Base-by-base conservation (phyloP, 169 alveolate genomes). In the Eimeria nieschulzi region DNA sequence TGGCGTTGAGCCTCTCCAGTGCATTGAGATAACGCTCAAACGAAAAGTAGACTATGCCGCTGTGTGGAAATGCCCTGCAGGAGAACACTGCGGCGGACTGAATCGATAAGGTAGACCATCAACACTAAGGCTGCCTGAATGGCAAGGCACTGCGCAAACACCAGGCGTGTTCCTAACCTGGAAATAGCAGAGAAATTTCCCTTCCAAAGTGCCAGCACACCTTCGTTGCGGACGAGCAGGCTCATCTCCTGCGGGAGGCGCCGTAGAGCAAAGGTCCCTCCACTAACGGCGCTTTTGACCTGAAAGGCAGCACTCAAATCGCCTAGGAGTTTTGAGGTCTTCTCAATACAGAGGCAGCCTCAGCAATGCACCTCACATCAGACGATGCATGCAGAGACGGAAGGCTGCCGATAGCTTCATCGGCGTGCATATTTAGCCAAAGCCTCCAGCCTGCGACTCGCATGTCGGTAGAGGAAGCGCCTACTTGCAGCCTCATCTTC, bases 101-200 rank as follows among this genome's bases (percentile, higher is more conserved):
- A 63, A 46, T 15, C 53, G 91, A 93, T 94, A 83, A 61, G 91
- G 72, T 79, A 94, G 92, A 59, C 94, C 83, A 70, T 93, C 92
- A 33, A 86, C 87, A 51, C 95, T 54, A 72, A 73, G 56, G 94
- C 97, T 21, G 87, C 93, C 59, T 93, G 93, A 90, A 94, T 97
- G 51, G 97, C 61, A 71, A 92, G 92, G 80, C 95, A 73, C 54
- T 97, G 95, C 33, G 91, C 93, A 25, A 95, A 75, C 83, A 95
- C 97, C 13, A 97, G 93, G 56, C 5, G 59, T 93, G 80, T 83
- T 96, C 95, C 98, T 97, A 96, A 51, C 93, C 93, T 71, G 94
- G 96, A 82, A 93, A 95, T 87, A 80, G 85, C 79, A 91, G 55
- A 39, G 19, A 26, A 5, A 46, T 72, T 72, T 23, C 82, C 82